Evolutionary conservation across 805 yeast species (phyloP).

Genomic region (Hanseniaspora pseudoguilliermondii): DNA sequence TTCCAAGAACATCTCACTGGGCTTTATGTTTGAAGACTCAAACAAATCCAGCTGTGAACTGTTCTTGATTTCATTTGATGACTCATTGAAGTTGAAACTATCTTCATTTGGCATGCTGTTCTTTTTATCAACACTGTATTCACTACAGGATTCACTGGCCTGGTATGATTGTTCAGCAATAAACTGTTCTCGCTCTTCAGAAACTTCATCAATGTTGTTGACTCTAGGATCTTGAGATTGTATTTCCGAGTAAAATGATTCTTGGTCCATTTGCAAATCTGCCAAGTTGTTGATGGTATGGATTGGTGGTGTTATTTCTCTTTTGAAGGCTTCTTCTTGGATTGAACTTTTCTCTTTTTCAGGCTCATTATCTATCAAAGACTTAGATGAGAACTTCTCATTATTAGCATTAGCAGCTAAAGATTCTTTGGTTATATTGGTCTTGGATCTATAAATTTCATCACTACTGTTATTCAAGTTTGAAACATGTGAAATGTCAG

Average conservation of each 20-base stretch:
- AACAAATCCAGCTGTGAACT: neutral
- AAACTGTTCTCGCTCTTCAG: neutral
- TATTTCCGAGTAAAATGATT: conserved; percentile 7
- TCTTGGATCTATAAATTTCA: neutral
- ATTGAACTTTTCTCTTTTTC: neutral
- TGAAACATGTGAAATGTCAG: neutral
- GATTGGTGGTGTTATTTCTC: neutral
- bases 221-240: conserved; percentile 6
- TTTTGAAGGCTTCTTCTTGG: neutral
- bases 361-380: neutral
- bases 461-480: neutral
- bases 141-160: neutral
- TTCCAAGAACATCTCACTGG: neutral
- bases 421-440: neutral
- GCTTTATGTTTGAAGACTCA: neutral
- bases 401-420: neutral
- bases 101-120: neutral
- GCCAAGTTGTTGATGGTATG: neutral
- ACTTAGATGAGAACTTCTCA: neutral
- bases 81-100: neutral
- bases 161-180: neutral
- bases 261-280: conserved; percentile 4
- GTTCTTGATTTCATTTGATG: neutral
- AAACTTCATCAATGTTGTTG: neutral
- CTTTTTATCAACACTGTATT: neutral